Evolutionary conservation across 352 stramenopile species (phyloP).

Genomic region (Globisporangium cystogenes): DNA sequence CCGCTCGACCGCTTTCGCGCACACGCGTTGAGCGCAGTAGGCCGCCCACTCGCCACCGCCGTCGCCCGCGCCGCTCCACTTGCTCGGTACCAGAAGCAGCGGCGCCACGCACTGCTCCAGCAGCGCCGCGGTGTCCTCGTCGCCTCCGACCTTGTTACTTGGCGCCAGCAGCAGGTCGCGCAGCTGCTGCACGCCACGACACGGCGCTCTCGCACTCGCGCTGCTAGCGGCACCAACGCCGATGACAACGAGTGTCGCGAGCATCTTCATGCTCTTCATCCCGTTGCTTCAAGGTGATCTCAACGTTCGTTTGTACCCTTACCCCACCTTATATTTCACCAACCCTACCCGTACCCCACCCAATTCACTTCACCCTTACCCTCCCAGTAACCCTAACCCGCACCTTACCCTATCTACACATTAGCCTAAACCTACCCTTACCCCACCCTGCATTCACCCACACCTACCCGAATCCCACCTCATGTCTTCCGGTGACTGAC

Average conservation of each 20-base stretch:
- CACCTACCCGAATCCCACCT: no score
- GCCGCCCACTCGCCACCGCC: conserved; percentile 13
- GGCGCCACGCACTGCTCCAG: conserved; percentile 20
- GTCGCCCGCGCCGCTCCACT: conserved; percentile 17
- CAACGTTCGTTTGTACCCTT: no score
- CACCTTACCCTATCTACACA: no score
- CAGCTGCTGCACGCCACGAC: conserved; percentile 21
- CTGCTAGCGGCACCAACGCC: neutral
- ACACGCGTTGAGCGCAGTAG: conserved; percentile 38
- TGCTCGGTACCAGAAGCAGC: conserved; percentile 28
- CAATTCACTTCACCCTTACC: no score
- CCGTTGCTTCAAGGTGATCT: no score
- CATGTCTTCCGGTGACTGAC: no score
- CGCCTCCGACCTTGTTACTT: neutral
- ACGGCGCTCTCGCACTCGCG: conserved; percentile 2
- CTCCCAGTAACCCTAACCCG: no score
- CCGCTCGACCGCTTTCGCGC: conserved; percentile 16
- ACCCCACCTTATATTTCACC: no score
- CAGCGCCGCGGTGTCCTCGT: conserved; percentile 7
- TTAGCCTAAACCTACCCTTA: no score
- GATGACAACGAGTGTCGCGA: neutral
- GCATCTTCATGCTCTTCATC: neutral
- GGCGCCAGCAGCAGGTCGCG: conserved; percentile 13
- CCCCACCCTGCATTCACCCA: no score
- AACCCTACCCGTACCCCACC: no score